Evolutionary conservation across 805 yeast genomes (phyloP), one percentile per base, ranked within the genome.

Genomic region (Alloascoidea hylecoeti): DNA sequence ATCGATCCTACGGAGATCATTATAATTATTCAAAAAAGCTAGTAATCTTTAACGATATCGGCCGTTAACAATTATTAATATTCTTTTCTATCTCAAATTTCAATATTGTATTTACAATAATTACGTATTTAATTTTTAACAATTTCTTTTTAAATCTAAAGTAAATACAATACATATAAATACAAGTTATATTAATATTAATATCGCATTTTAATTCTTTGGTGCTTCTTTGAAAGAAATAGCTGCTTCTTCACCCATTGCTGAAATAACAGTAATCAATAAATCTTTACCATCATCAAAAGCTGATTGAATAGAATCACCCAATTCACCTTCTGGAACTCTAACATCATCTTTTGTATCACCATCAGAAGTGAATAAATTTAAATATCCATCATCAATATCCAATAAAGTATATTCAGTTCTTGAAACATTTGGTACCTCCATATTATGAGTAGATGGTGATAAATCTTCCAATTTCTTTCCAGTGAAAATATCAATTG

Each of bases 391-490:
- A 60, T 92, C 98, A 62, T 92, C 98, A 59, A 92, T 86, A 74
- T 92, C 95, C 69, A 89, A 82, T 9, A 23, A n/a, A n/a, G 30
- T 23, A 81, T 49, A 92, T 77, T 92, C 98, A 55, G 79, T 75
- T 79, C 98, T 94, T 60, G 67, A 61, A 58, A 92, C 98, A 64
- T 85, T 79, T 70, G 98, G 98, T 63, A 89, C 97, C 71, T 89
- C 96, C 97, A 92, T 88, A 75, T 92, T 92, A 78, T 92, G 98
- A 73, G 98, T 92, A 49, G 98, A 92, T 71, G 98, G 98, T 53
- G 98, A 92, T 66, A 92, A 82, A 72, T 92, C 98, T 79, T 92
- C 98, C 68, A 88, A 79, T 77, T 92, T 92, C 88, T 92, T 92
- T 68, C 84, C 82, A 58, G 98, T 92, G 89, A 92, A 92, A 67